Conservation (phyloP, 352 stramenopile species). For the Plasmopara viticola region DNA sequence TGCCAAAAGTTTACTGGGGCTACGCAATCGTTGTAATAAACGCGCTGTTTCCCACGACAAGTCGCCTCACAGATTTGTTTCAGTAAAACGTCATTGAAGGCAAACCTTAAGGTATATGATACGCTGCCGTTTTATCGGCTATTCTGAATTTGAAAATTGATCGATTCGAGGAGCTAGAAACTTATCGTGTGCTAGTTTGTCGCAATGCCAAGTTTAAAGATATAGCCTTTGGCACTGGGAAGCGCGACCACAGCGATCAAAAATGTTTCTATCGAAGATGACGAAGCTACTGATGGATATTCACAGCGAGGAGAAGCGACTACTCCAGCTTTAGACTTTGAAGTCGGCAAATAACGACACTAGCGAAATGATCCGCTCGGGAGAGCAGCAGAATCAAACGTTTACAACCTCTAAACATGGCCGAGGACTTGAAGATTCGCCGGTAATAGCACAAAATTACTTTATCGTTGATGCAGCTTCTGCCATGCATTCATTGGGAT, state of each 20-base stretch:
- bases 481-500: neutral
- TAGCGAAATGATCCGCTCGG: neutral
- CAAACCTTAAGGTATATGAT: neutral
- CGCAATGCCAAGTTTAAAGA: neutral
- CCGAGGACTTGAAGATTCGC: neutral
- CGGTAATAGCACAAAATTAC: neutral
- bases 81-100: neutral
- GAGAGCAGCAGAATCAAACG: neutral
- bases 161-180: neutral
- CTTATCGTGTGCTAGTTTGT: neutral
- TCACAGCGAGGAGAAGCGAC: neutral
- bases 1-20: neutral
- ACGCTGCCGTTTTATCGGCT: neutral
- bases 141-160: neutral
- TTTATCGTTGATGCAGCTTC: neutral
- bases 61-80: neutral
- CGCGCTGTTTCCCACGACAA: neutral
- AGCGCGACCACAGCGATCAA: no score
- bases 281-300: neutral
- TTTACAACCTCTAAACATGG: no score
- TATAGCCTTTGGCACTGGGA: neutral
- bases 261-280: neutral
- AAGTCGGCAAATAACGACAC: neutral
- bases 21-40: neutral
- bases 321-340: neutral